A percentile compares a stretch with the other conserved stretches of the same genome.
Conservation (phyloP, 2,329 filamentous ascomycete genomes). For the Ophidiomyces ophidiicola region DNA sequence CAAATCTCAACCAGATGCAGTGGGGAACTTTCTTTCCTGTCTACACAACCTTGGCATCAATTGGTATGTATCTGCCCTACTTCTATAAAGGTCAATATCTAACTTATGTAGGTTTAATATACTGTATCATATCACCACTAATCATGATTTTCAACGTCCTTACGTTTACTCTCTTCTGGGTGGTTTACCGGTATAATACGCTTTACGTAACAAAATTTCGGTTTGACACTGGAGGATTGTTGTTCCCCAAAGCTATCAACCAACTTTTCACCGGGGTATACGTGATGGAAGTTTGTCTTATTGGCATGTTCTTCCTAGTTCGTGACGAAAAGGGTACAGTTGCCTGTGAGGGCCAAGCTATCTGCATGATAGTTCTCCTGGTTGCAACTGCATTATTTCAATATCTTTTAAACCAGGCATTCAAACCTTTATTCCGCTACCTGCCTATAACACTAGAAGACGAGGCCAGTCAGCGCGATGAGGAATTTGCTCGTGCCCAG, state of each 20-base stretch:
- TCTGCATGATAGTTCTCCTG: constrained; percentile 68
- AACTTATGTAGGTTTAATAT: constrained; percentile 50
- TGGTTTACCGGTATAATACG: constrained; percentile 93
- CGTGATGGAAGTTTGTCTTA: constrained; percentile 80
- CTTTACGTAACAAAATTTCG: constrained; percentile 85
- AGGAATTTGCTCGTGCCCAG: constrained; percentile 73
- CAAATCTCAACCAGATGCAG: constrained; percentile 59
- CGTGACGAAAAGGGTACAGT: constrained; percentile 42
- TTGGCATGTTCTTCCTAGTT: constrained; percentile 79
- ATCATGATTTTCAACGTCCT: constrained; percentile 89
- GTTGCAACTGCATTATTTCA: constrained; percentile 67
- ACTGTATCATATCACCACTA: constrained; percentile 75
- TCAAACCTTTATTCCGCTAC: constrained; percentile 74
- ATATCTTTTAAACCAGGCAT: constrained; percentile 65
- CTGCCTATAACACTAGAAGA: constrained; percentile 92
- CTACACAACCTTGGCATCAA: constrained; percentile 93
- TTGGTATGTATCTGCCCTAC: constrained; percentile 43
- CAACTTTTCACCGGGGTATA: constrained; percentile 93
- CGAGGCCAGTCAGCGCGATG: constrained; percentile 80
- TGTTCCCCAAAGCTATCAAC: constrained; percentile 88
- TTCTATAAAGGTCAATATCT: not conserved
- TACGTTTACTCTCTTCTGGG: constrained; percentile 82
- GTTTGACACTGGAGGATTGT: constrained; percentile 78
- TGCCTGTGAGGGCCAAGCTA: constrained; percentile 62
- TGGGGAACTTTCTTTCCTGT: constrained; percentile 95